phyloP scores from a whole-genome alignment of 2,329 filamentous ascomycete species.

The Aspergillus sp. region DNA sequence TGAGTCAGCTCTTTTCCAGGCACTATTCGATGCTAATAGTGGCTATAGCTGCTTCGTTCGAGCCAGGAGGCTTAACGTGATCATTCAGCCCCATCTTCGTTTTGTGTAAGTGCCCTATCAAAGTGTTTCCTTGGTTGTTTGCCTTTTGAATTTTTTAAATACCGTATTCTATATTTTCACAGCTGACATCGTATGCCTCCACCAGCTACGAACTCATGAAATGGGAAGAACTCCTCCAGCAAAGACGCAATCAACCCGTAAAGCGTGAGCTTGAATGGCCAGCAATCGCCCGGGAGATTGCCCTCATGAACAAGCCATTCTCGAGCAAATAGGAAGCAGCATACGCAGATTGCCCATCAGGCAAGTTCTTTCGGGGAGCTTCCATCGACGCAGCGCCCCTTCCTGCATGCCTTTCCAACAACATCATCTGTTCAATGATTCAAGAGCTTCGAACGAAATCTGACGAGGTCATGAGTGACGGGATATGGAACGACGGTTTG shows the following conservation, averaged over 20 bases:
- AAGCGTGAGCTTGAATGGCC: conserved; percentile 85
- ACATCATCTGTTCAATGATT: too few relatives aligned
- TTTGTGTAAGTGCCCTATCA: conserved; percentile 54
- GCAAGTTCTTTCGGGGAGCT: too few relatives aligned
- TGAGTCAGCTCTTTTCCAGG: conserved; percentile 29
- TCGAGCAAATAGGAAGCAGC: conserved; percentile 46
- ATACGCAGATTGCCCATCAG: too few relatives aligned
- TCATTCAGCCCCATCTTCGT: conserved; percentile 90
- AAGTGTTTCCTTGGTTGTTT: not conserved
- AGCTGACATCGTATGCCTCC: not conserved
- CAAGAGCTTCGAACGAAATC: too few relatives aligned
- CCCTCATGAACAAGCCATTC: conserved; percentile 92
- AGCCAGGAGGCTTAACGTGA: conserved; percentile 85
- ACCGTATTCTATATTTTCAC: too few relatives aligned
- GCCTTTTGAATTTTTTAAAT: not conserved
- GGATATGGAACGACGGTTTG: not conserved
- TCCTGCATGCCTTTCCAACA: too few relatives aligned
- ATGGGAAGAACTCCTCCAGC: conserved; percentile 74
- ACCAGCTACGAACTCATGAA: conserved; percentile 71
- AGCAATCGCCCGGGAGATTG: conserved; percentile 79
- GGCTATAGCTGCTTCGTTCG: conserved; percentile 69
- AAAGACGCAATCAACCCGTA: conserved; percentile 44
- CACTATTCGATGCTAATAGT: conserved; percentile 2
- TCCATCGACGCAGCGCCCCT: too few relatives aligned
- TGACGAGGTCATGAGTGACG: not conserved